These are phyloP conservation scores for Fagopyrum esculentum DNA, from an alignment of 148 eudicot genomes.

Conservation along the genomic window DNA sequence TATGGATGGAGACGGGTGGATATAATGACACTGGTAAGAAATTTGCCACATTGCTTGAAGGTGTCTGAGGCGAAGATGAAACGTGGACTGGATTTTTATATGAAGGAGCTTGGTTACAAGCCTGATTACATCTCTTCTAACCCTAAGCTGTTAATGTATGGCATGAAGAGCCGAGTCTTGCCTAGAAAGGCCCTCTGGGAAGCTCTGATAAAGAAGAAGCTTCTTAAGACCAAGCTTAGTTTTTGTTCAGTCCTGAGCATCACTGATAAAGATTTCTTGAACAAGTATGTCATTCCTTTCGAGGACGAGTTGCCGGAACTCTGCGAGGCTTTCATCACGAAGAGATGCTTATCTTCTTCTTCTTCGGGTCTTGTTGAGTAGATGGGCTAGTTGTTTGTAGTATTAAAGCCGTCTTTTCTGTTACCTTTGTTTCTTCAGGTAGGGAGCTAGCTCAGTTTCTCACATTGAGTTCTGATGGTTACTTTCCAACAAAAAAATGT, in stretches of 20 bases:
- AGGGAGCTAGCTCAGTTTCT: no score
- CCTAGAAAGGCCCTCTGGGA: constrained; percentile 20
- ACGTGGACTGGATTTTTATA: constrained; percentile 11
- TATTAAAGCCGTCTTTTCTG: background rate
- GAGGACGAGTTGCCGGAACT: constrained; percentile 28
- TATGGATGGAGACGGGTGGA: constrained; percentile 32
- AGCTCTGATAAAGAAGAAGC: constrained; percentile 21
- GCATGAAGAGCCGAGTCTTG: constrained; percentile 24
- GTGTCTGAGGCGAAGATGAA: constrained; percentile 19
- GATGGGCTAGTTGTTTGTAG: background rate
- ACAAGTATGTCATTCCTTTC: constrained; percentile 17
- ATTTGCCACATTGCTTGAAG: constrained; percentile 17
- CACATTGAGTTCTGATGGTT: no score
- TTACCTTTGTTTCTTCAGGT: background rate
- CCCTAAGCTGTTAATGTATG: constrained; percentile 20
- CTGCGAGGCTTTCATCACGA: constrained; percentile 18
- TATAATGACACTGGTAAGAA: constrained; percentile 16
- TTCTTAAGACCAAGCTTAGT: background rate
- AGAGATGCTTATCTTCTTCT: background rate
- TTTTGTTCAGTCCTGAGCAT: constrained; percentile 15
- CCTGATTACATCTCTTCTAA: constrained; percentile 17
- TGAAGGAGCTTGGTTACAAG: constrained; percentile 31
- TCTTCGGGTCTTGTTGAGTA: background rate
- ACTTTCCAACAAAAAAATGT: background rate
- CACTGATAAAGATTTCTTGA: constrained; percentile 15